Base-by-base conservation (phyloP, 1,284 basidiomycete genomes). In the Tylopilus sp. region DNA sequence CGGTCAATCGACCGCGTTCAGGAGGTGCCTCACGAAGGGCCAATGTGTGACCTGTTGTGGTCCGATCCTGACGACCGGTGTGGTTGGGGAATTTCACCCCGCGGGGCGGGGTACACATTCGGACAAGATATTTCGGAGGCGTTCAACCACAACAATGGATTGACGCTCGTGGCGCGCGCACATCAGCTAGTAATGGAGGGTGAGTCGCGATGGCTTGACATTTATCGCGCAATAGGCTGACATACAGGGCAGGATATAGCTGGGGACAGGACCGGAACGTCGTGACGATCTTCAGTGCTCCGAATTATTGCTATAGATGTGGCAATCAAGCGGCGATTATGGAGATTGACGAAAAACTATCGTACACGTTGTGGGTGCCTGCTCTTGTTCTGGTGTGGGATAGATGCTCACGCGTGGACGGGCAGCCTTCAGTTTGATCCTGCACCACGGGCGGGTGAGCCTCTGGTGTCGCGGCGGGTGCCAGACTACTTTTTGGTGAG, bases 271-370 rank as follows among this genome's bases (percentile, higher is more conserved):
- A 99, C 74, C 83, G 94, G 68, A 99, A 99, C 67, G 96, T 99
- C n/a, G 95, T 99, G 57, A 99, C 95, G 41, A 98, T 99, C 68
- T 99, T 98, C 77, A 97, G 94, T 57, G 95, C 95, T 61, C 95
- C 95, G 43, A 97, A 97, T 74, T 96, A 96, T 74, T 99, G 96
- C 75, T 99, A 99, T 78, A 82, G 96, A 69, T 99, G 96, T 70
- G 95, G 95, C 50, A 99, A 99, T 73, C 96, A 99, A 70, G 95
- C 95, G 43, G 96, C 96, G 44, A 99, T 99, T 70, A 96, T 99
- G 88, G 95, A 99, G 74, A 97, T 99, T 71, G 95, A 99, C 73
- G 96, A 99, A 80, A 94, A 94, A 77, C 77, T 94, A 81, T 91
- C 91, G 55, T 93, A 93, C 72, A 93, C 87, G 72, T 93, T 93